These are phyloP conservation scores for Lecanoromycetidae sp. DNA, from an alignment of 2,329 filamentous ascomycete genomes.

Conservation along the genomic window DNA sequence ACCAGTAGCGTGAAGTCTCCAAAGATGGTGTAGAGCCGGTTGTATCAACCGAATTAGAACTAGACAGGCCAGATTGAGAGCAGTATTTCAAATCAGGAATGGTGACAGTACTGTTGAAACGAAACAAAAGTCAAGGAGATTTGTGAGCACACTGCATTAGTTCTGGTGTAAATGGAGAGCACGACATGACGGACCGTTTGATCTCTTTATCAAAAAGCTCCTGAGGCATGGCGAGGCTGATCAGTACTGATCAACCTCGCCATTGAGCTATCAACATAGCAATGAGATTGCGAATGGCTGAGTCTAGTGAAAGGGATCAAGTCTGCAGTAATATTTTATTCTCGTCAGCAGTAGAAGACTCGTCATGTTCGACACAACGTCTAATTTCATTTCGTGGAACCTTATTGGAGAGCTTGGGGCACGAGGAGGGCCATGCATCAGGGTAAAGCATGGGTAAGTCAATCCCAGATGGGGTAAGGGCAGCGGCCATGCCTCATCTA, in stretches of 20 bases:
- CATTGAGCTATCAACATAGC: too few species aligned
- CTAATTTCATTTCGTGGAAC: neutral
- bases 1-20: neutral
- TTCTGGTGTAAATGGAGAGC: neutral
- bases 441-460: neutral
- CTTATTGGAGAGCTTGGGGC: neutral
- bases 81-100: neutral
- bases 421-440: neutral
- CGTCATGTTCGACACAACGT: neutral
- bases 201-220: neutral
- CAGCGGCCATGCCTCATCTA: neutral
- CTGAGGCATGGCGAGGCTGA: neutral
- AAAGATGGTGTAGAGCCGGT: neutral
- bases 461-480: too few species aligned
- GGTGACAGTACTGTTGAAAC: neutral
- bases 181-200: neutral
- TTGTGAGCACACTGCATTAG: constrained; percentile 9
- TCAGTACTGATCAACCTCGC: neutral
- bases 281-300: too few species aligned
- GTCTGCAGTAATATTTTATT: neutral
- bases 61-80: neutral
- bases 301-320: neutral
- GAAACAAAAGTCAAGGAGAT: neutral
- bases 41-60: neutral
- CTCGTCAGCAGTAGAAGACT: constrained; percentile 8